Evolutionary conservation across 768 basidiomycete species (phyloP).

Genomic region (Termitomyces sp.): DNA sequence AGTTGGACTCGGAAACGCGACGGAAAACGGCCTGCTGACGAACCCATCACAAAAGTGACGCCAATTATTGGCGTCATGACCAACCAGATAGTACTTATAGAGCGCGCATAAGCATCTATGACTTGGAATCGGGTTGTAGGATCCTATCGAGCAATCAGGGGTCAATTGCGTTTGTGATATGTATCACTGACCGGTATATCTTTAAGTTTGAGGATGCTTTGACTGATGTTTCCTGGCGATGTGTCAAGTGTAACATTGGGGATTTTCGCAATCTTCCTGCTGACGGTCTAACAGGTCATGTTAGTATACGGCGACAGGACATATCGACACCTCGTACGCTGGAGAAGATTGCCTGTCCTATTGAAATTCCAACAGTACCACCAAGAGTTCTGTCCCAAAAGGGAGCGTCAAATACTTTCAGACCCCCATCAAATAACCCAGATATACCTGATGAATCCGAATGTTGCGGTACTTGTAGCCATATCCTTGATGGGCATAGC

Average conservation of each 20-base stretch:
- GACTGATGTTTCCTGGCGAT: constrained; percentile 38
- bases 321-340: constrained; percentile 35
- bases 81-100: constrained; percentile 64
- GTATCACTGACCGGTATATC: constrained; percentile 35
- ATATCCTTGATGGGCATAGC: constrained; percentile 87
- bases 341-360: constrained; percentile 70
- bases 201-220: constrained; percentile 43
- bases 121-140: constrained; percentile 41
- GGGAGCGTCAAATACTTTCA: not conserved
- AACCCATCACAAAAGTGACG: constrained; percentile 48
- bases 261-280: constrained; percentile 33
- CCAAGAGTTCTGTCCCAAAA: constrained; percentile 51
- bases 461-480: constrained; percentile 75
- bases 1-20: not conserved
- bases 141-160: constrained; percentile 33
- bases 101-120: constrained; percentile 59
- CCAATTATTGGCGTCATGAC: constrained; percentile 58
- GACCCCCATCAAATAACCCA: not conserved
- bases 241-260: constrained; percentile 36
- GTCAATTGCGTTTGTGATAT: not conserved
- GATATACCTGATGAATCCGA: constrained; percentile 62
- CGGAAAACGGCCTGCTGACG: constrained; percentile 13
- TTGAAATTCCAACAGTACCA: constrained; percentile 71
- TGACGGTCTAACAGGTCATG: constrained; percentile 27
- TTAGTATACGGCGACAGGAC: constrained; percentile 1